phyloP scores from a whole-genome alignment of 2,329 filamentous ascomycete genomes.

The Cladosporium sp. region DNA sequence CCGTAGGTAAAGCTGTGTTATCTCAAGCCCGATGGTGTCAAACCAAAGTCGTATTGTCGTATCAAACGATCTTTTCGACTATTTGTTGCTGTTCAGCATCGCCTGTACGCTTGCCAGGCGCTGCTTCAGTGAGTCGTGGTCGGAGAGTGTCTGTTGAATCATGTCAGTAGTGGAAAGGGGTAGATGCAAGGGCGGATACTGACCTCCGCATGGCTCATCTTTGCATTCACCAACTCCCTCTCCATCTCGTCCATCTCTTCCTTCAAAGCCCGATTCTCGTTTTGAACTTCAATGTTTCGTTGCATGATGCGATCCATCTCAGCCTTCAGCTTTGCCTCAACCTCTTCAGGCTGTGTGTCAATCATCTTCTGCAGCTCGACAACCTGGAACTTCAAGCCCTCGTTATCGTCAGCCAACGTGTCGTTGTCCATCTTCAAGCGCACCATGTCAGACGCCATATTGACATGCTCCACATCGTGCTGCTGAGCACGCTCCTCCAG shows the following conservation, averaged over 20 bases:
- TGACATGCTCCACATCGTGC: slow-evolving; percentile 86
- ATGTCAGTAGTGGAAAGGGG: slow-evolving; percentile 26
- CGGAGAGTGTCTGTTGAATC: slow-evolving; percentile 46
- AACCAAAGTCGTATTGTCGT: background rate
- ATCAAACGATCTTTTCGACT: background rate
- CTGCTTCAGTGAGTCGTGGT: slow-evolving; percentile 52
- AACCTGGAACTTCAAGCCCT: slow-evolving; percentile 82
- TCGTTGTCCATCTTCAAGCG: slow-evolving; percentile 93
- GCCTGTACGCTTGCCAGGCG: slow-evolving; percentile 51
- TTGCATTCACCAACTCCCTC: slow-evolving; percentile 86
- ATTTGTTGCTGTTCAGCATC: slow-evolving; percentile 40
- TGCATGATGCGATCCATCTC: slow-evolving; percentile 93
- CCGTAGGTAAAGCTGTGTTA: slow-evolving; percentile 6
- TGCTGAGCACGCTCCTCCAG: slow-evolving; percentile 87
- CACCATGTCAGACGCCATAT: slow-evolving; percentile 87
- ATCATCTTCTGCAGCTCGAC: slow-evolving; percentile 83
- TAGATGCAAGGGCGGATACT: slow-evolving; percentile 37
- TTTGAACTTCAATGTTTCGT: slow-evolving; percentile 88
- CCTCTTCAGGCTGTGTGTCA: slow-evolving; percentile 83
- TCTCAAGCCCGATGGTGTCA: background rate
- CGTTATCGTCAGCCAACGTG: slow-evolving; percentile 83
- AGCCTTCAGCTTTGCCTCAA: slow-evolving; percentile 76
- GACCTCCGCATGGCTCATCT: slow-evolving; percentile 95
- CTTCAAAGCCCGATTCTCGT: slow-evolving; percentile 85
- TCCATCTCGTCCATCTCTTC: slow-evolving; percentile 91